Evolutionary conservation across 179 eudicot species (phyloP), one percentile per base, ranked within the genome.

Genomic region (Heliamphora pulchella): DNA sequence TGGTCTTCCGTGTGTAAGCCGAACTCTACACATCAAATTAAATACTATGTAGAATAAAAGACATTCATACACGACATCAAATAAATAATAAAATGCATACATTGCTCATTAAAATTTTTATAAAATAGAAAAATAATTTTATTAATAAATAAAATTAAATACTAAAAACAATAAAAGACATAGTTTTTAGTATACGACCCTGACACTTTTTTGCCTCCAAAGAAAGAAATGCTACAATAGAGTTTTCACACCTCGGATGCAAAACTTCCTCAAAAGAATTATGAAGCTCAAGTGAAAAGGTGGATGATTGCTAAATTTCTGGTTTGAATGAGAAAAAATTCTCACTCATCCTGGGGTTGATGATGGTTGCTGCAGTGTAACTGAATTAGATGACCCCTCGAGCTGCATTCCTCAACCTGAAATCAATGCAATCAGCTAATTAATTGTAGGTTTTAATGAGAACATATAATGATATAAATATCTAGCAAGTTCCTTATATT

Each of bases 351-450:
- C 41, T 62, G 71, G 5, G 61, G 22, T 61, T 51, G 72, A 59
- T 18, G 46, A 5, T 13, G 86, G 75, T 78, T 83, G 81, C 59
- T 53, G 61, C 61, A 70, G 43, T 81, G 87, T 62, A 86, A 64
- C 74, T 91, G 91, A 80, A 91, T 87, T 15, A 88, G 75, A 58
- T 89, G 91, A 58, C 94, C 92, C 86, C 89, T 82, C 72, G 88
- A 82, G 80, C 91, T 87, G 82, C 91, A 89, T 71, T 91, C 94
- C 74, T 86, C 87, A 73, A 86, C 85, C 94, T 91, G 89, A 72
- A 83, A 83, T 61, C 57, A 43, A 20, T 55, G 44, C 43, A 68
- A 47, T 39, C 14, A 20, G 39, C 10, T 39, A 62, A 58, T 18
- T 57, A 17, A 44, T 43, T 2, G 51, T 14, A 8, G 18, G 44